Base-by-base conservation (phyloP, 768 basidiomycete species). In the Chalciporus chontae region DNA sequence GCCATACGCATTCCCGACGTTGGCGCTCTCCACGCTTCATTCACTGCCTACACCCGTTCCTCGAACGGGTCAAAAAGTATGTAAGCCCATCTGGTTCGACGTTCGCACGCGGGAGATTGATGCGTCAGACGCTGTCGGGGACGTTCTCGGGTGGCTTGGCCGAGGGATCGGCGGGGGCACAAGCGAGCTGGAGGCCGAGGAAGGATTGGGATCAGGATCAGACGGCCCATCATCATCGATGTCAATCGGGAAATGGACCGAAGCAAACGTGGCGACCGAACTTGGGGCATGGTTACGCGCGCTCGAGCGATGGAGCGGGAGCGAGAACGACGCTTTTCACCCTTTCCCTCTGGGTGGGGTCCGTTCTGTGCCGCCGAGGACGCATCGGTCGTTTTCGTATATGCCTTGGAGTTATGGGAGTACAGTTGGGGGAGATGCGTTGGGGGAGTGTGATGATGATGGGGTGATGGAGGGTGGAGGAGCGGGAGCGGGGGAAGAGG, bases 21-120 rank as follows among this genome's bases (percentile, higher is more conserved):
- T 90, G 15, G 77, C 89, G 2, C 71, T 94, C n/a, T 88, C 90
- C 0, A 85, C 87, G 0, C 73, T 96, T n/a, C 86, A 94, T 60
- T 79, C 85, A 4, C 77, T 99, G 3, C 96, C 96, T 0, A 81
- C 83, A 1, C 96, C 96, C 5, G 92, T 96, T 9, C 74, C 78
- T 3, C 76, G 91, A 29, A 79, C 74, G 2, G 79, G 77, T 9
- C 96, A 98, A 66, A 93, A 90, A 59, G 72, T 90, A 13, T 83
- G 76, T 72, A 98, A 98, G 69, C 90, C 93, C 3, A 80, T 83
- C 26, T 92, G 88, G 70, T 99, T 94, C 64, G 83, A 86, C 24
- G 70, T 69, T 37, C 70, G 83, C 13, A 69, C 71, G 24, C 75
- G 71, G 59, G 79, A 81, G 60, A 77, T 79, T 51, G 77, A 79